Percentiles rank a stretch among this genome's conserved stretches.
Evolutionary conservation across 2,329 filamentous ascomycete species (phyloP).

Genomic region (Raffaelea arxii): DNA sequence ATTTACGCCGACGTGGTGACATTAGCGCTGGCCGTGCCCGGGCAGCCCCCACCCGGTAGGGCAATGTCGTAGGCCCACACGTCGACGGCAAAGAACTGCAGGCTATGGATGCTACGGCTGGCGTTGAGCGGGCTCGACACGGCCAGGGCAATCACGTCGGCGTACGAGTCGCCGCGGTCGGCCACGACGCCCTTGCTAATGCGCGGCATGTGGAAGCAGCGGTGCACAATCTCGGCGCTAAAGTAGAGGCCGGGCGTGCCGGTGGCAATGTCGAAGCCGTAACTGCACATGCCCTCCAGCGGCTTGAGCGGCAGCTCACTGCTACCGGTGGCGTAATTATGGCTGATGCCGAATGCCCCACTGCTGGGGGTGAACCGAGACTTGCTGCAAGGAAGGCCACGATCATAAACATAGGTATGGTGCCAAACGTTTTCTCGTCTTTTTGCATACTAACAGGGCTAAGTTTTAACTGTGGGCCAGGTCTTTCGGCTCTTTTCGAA

Average conservation of each 20-base stretch:
- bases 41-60: conserved; percentile 51
- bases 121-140: conserved; percentile 33
- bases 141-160: conserved; percentile 43
- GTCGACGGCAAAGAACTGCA: conserved; percentile 62
- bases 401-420: no score
- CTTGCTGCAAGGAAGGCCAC: no score
- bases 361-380: no score
- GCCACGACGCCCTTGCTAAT: conserved; percentile 51
- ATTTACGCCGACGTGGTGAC: no score
- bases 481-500: no score
- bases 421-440: no score
- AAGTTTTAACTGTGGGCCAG: no score
- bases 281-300: conserved; percentile 49
- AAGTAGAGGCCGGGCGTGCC: conserved; percentile 52
- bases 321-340: no score
- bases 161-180: conserved; percentile 52
- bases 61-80: conserved; percentile 57
- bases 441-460: no score
- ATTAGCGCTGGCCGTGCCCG: no score
- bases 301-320: no score
- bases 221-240: conserved; percentile 57
- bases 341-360: no score
- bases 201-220: conserved; percentile 51
- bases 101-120: conserved; percentile 48
- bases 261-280: conserved; percentile 51